These are phyloP conservation scores for Suillus alpinus DNA, from an alignment of 768 basidiomycete genomes.

Conservation along the genomic window DNA sequence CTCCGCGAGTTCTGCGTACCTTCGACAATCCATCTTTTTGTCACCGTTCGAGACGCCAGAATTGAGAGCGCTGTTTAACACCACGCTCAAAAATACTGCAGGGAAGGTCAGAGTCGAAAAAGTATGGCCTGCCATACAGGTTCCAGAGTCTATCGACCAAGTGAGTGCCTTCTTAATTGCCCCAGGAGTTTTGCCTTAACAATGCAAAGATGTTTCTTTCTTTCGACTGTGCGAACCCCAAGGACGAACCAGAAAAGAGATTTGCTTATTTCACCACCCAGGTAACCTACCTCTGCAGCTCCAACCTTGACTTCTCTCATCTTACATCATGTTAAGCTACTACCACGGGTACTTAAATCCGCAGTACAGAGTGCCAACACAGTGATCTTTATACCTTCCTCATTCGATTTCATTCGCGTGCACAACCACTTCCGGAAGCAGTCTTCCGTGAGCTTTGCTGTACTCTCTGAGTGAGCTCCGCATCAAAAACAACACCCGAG, in stretches of 20 bases:
- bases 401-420: constrained; percentile 93
- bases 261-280: constrained; percentile 87
- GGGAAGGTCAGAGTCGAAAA: constrained; percentile 77
- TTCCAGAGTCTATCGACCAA: constrained; percentile 83
- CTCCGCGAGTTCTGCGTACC: constrained; percentile 62
- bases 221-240: constrained; percentile 69
- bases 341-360: constrained; percentile 83
- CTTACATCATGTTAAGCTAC: constrained; percentile 46
- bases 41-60: constrained; percentile 91
- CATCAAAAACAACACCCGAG: background rate
- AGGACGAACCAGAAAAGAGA: constrained; percentile 83
- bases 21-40: constrained; percentile 88
- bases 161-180: constrained; percentile 35
- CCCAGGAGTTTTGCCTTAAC: background rate
- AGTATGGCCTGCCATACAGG: constrained; percentile 68
- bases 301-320: background rate
- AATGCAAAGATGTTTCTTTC: constrained; percentile 58
- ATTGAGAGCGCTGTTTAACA: constrained; percentile 74
- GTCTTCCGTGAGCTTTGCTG: constrained; percentile 66
- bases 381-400: constrained; percentile 87
- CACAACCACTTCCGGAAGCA: constrained; percentile 82
- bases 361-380: constrained; percentile 92
- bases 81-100: constrained; percentile 73
- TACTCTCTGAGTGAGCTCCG: constrained; percentile 80
- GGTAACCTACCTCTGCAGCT: constrained; percentile 37